Conservation (phyloP, 306 rosid species). For the Arachis hypogaea region DNA sequence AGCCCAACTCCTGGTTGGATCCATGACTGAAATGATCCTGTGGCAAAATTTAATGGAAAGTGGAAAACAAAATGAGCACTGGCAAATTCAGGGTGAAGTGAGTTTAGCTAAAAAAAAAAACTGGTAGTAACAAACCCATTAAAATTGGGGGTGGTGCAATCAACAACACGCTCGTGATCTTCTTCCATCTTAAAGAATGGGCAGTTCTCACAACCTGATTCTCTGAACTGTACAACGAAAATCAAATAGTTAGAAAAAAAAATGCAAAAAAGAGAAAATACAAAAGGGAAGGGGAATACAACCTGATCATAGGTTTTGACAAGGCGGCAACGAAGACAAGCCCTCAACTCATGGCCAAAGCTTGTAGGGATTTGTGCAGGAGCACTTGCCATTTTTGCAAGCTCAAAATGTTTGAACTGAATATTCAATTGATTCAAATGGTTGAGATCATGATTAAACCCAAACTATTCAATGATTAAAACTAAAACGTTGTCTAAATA, state of each 20-base stretch:
- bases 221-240: constrained; percentile 65
- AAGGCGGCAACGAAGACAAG: constrained; percentile 98
- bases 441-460: background rate
- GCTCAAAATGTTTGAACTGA: constrained; percentile 18
- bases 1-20: constrained; percentile 91
- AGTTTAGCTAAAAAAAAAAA: background rate
- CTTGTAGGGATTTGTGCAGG: constrained; percentile 95
- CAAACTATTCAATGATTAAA: background rate
- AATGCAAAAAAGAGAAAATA: background rate
- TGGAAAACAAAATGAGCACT: background rate
- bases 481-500: background rate
- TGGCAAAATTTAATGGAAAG: constrained; percentile 25
- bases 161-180: constrained; percentile 81
- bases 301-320: constrained; percentile 99
- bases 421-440: background rate
- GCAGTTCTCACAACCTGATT: constrained; percentile 93
- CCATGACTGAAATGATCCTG: constrained; percentile 92
- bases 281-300: background rate
- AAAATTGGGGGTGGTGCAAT: constrained; percentile 94
- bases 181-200: constrained; percentile 94
- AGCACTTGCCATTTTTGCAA: constrained; percentile 51
- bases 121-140: constrained; percentile 62
- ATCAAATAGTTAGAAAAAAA: constrained; percentile 2
- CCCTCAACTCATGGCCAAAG: constrained; percentile 89
- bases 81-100: constrained; percentile 15